Evolutionary conservation across 2,329 filamentous ascomycete genomes (phyloP), one percentile per base, ranked within the genome.

Genomic region (Arachnomyces sp.): DNA sequence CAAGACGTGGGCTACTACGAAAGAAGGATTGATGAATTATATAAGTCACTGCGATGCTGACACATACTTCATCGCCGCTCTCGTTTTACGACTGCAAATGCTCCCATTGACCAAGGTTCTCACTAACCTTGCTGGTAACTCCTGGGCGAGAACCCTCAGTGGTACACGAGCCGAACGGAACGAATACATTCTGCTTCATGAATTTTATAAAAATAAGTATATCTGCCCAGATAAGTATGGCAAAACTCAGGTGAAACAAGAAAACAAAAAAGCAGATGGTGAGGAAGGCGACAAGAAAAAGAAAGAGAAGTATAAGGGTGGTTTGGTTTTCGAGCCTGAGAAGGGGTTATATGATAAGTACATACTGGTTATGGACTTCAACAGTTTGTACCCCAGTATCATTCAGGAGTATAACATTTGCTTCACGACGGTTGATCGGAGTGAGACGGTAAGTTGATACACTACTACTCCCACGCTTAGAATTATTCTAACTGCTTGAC

Each of bases 351-450:
- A 98, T 58, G 92, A 98, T 73, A 94, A 93, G 66, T 95, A 93
- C 62, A 84, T 98, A 39, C 76, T 98, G 41, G 93, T 98, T 63
- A 98, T 98, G 93, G 92, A 98, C 71, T 98, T 98, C 72, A 98
- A 98, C 74, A 95, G 89, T 54, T 72, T 98, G 46, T 98, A 98
- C 56, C 92, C 92, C 25, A 95, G 87, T 58, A 96, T 98, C 57
- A 98, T 98, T 46, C 93, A 98, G 58, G 93, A 98, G 73, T 98
- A 81, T 69, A 98, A 98, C 65, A 98, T 98, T 52, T 98, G 93
- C 70, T 98, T 98, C 65, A 98, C 92, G 2, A 98, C 93, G 0
- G 88, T 98, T 5, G 85, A 96, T 46, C 76, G 92, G 52, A 72
- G 76, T 31, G 70, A 76, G 45, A 67, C 82, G 52, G 83, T 87